These are phyloP conservation scores for Caloboletus firmus DNA, from an alignment of 1,284 basidiomycete species.

Conservation along the genomic window DNA sequence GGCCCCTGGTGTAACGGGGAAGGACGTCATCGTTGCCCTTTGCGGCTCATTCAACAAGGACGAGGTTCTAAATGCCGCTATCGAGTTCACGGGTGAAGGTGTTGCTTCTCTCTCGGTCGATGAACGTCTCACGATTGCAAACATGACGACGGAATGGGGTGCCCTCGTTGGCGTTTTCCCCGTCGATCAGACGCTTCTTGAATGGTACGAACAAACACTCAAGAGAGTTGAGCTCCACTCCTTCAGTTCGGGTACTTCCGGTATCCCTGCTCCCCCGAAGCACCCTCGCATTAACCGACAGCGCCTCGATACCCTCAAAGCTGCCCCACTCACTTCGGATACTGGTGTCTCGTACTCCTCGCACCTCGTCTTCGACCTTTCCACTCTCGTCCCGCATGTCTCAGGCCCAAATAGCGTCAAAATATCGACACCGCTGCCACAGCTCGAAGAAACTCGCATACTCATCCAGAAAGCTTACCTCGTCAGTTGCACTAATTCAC, in stretches of 20 bases:
- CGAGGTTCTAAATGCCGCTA: slow-evolving; percentile 96
- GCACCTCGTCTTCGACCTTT: slow-evolving; percentile 90
- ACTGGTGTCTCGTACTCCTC: slow-evolving; percentile 81
- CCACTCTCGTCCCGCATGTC: slow-evolving; percentile 91
- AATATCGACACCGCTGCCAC: slow-evolving; percentile 86
- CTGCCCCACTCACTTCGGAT: slow-evolving; percentile 68
- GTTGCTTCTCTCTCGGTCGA: slow-evolving; percentile 82
- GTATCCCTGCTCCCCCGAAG: slow-evolving; percentile 68
- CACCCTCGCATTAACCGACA: slow-evolving; percentile 87
- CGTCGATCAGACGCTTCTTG: slow-evolving; percentile 77
- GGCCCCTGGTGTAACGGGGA: slow-evolving; percentile 90
- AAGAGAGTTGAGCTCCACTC: slow-evolving; percentile 78
- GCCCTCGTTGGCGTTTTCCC: slow-evolving; percentile 96
- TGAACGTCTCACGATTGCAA: slow-evolving; percentile 92
- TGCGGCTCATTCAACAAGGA: slow-evolving; percentile 97
- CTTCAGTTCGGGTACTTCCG: slow-evolving; percentile 54
- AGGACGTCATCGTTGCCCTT: slow-evolving; percentile 97
- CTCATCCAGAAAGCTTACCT: slow-evolving; percentile 97
- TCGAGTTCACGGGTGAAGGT: slow-evolving; percentile 97
- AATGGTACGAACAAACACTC: slow-evolving; percentile 88
- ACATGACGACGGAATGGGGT: slow-evolving; percentile 99
- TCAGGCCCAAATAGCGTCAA: slow-evolving; percentile 99
- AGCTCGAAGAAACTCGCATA: slow-evolving; percentile 73
- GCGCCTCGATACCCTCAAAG: slow-evolving; percentile 68
- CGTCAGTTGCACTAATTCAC: slow-evolving; percentile 97